Base-by-base conservation (phyloP, 345 rosid species). In the Populus alba region DNA sequence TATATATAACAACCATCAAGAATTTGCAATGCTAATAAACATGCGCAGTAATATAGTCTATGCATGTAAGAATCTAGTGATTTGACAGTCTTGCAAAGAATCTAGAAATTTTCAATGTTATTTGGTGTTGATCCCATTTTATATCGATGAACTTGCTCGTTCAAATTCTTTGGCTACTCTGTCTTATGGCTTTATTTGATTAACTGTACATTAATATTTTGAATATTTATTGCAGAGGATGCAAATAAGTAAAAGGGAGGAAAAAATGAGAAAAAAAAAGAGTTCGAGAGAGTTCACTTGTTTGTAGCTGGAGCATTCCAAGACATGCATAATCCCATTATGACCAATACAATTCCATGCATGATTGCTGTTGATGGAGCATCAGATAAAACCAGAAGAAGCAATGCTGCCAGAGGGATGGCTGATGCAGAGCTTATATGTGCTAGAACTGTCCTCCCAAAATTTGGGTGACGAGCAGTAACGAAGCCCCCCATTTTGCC, bases 341-440 rank as follows among this genome's bases (percentile, higher is more conserved):
- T 17, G 20, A 77, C 29, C 71, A 77, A 77, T 55, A 77, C 74
- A 18, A 93, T 75, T 66, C 92, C 97, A 65, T 90, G 90, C 55
- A 79, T 73, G 9, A 74, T 66, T n/a, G 76, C 85, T 6, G 90
- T 87, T 65, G 98, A 88, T 73, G 97, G 97, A 85, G 90, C 92
- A 79, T 88, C 91, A 0, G 93, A 93, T 83, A 95, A 86, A 43
- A 85, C 86, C 72, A 93, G 87, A 49, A 95, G 84, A 80, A 93
- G 92, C 37, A 95, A 27, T 29, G 98, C 97, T 11, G 98, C 91
- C 8, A 95, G 89, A 33, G 98, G 98, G 76, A 93, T 92, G 9
- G 92, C 97, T 25, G 93, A 93, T 37, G 91, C 95, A 6, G 98
- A 95, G 84, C 94, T 93, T 72, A 95, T 90, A 85, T 93, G 98